Base-by-base conservation (phyloP, 78 protist genomes). In the Salpingoeca rosetta region DNA sequence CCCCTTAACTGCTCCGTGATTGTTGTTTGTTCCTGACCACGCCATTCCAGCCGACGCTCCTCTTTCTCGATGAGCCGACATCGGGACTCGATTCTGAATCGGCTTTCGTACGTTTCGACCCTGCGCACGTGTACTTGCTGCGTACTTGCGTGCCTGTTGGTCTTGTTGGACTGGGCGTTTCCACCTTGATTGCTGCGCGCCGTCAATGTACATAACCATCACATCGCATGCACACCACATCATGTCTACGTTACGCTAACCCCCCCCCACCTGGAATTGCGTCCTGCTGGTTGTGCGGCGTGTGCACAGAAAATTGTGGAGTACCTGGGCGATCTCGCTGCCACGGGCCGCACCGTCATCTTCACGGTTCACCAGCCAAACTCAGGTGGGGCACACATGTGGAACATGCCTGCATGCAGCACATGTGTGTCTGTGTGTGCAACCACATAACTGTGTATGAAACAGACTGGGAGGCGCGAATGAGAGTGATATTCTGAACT, bases 1-100 rank as follows among this genome's bases (percentile, higher is more conserved):
- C n/a, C n/a, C n/a, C n/a, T n/a, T n/a, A n/a, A n/a, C 83, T 92
- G 3, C 79, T 88, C 42, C 84, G 90, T 51, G 95, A 92, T 45
- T 82, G 43, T 25, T 65, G 75, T 65, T 25, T 65, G 75, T 25
- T 65, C 37, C 75, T 25, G 37, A 65, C 25, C 0, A 65, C 25
- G 75, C 25, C 75, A 65, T 65, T 28, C 37, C n/a, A n/a, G n/a
- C n/a, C n/a, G n/a, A n/a, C n/a, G n/a, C n/a, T n/a, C n/a, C n/a
- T n/a, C n/a, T n/a, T n/a, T n/a, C n/a, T n/a, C n/a, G n/a, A n/a
- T n/a, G n/a, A n/a, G n/a, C n/a, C n/a, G n/a, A n/a, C n/a, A n/a
- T n/a, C n/a, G n/a, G n/a, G n/a, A n/a, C n/a, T n/a, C n/a, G n/a
- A n/a, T n/a, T n/a, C n/a, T n/a, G n/a, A n/a, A n/a, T n/a, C n/a